Percentiles rank a stretch among this genome's conserved stretches.
Conservation (phyloP, 208 protist species). For the Jaenimonas drosophilae region DNA sequence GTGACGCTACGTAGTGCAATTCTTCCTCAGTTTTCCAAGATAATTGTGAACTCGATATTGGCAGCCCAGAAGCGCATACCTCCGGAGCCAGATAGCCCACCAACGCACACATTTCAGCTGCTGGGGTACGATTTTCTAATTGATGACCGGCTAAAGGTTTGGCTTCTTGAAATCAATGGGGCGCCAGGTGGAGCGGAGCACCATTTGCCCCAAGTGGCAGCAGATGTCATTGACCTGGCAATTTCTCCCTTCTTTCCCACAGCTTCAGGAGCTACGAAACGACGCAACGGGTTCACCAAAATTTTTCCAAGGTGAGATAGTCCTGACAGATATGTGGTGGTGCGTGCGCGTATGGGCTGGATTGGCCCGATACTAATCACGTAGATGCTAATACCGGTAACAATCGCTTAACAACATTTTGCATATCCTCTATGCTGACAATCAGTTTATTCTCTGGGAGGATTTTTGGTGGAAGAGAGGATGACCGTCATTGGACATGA, state of each 20-base stretch:
- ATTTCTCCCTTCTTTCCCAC: constrained; percentile 42
- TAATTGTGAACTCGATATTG: constrained; percentile 49
- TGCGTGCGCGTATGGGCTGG: no score
- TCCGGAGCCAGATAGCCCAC: constrained; percentile 17
- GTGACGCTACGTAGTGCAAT: constrained; percentile 44
- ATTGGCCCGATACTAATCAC: no score
- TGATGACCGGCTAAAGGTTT: constrained; percentile 44
- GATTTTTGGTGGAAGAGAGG: no score
- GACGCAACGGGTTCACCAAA: not conserved
- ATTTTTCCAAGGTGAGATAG: no score
- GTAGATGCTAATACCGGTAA: no score
- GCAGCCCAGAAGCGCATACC: constrained; percentile 32
- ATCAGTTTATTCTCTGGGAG: no score
- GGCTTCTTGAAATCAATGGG: constrained; percentile 66
- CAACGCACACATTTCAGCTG: constrained; percentile 47
- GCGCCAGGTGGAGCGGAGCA: constrained; percentile 39
- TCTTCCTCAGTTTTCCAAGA: constrained; percentile 65
- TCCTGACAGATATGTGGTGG: no score
- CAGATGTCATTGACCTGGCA: constrained; percentile 65
- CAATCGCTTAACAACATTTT: no score
- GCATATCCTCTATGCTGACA: no score
- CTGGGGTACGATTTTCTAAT: constrained; percentile 73
- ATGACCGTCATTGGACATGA: no score
- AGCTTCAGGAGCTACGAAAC: not conserved
- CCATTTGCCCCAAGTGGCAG: constrained; percentile 41